Percentiles rank a stretch among this genome's conserved stretches.
Conservation (phyloP, 2,329 filamentous ascomycete genomes). For the Penicillium nordicum region DNA sequence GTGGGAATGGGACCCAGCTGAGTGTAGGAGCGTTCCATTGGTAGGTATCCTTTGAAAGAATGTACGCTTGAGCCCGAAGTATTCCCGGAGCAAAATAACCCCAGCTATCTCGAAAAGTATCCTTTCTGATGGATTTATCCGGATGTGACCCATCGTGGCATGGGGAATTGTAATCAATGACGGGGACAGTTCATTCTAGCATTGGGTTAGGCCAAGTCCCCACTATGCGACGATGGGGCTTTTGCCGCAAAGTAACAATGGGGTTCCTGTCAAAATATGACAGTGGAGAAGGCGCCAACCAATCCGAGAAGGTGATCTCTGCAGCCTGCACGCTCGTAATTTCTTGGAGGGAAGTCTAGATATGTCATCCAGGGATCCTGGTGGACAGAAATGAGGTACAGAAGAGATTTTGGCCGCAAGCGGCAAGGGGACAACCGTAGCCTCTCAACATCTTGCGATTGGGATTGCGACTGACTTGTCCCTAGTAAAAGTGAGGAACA, state of each 20-base stretch:
- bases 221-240: neutral
- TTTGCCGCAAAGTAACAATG: neutral
- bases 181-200: constrained; percentile 3
- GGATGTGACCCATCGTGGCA: neutral
- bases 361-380: constrained; percentile 18
- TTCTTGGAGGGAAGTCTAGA: constrained; percentile 9
- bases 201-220: neutral
- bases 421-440: constrained; percentile 4
- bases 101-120: neutral
- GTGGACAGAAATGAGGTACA: constrained; percentile 7
- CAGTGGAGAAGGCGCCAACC: neutral
- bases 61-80: neutral
- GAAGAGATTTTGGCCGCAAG: constrained; percentile 9
- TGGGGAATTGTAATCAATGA: constrained; percentile 11
- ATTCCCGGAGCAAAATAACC: neutral
- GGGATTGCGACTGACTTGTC: neutral
- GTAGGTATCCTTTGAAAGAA: neutral
- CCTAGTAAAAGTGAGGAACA: neutral
- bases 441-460: neutral
- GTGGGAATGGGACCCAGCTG: neutral
- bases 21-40: neutral
- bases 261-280: neutral
- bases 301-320: neutral
- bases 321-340: neutral
- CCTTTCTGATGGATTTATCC: neutral